Percentiles rank a stretch among this genome's conserved stretches.
These are phyloP conservation scores for Nicotiana undulata DNA, from an alignment of 257 asterid species.

Conservation along the genomic window DNA sequence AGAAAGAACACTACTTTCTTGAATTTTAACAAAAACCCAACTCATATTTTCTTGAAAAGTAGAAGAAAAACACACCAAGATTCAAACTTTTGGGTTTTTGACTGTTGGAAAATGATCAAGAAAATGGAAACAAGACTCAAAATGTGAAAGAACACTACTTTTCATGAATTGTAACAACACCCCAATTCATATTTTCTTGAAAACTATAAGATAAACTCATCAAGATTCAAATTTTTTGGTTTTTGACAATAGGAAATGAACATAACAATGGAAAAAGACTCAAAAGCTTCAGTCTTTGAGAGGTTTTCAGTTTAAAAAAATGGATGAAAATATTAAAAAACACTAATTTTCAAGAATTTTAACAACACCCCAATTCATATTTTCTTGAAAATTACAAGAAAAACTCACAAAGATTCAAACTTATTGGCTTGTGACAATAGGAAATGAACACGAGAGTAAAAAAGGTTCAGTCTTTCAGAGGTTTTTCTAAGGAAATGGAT, in stretches of 20 bases:
- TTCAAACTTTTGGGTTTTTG: neutral
- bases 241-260: neutral
- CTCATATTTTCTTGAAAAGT: slow-evolving; percentile 21
- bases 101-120: neutral
- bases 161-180: neutral
- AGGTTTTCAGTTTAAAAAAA: neutral
- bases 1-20: slow-evolving; percentile 33
- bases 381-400: neutral
- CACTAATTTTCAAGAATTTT: neutral
- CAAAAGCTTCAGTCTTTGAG: neutral
- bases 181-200: neutral
- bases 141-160: neutral
- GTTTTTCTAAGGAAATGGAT: neutral
- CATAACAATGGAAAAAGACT: neutral
- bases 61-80: slow-evolving; percentile 12
- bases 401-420: neutral
- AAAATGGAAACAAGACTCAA: neutral
- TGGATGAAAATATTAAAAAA: neutral
- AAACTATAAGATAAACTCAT: neutral
- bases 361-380: neutral
- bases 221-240: neutral
- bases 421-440: neutral
- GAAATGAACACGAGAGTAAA: neutral
- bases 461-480: neutral
- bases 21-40: slow-evolving; percentile 24